Evolutionary conservation across 1,284 basidiomycete genomes (phyloP).

Genomic region (Wallemia hederae): DNA sequence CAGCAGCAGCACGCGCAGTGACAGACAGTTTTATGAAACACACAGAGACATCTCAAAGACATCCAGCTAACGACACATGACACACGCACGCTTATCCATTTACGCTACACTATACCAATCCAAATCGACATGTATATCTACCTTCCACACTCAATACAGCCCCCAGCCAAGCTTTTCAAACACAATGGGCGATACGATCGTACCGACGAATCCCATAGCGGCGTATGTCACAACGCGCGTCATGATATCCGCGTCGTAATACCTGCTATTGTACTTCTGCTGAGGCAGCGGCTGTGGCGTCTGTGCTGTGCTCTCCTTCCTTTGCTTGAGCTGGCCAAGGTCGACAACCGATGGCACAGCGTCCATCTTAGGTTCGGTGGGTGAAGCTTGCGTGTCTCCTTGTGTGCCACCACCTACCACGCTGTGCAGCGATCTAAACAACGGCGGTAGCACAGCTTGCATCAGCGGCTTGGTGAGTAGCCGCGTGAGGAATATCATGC

Average conservation of each 20-base stretch:
- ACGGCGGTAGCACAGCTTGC: slow-evolving; percentile 43
- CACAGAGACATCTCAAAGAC: no score
- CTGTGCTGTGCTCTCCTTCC: slow-evolving; percentile 3
- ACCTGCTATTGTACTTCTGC: slow-evolving; percentile 21
- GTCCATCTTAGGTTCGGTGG: slow-evolving; percentile 25
- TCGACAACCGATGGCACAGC: slow-evolving; percentile 64
- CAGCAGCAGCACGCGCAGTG: no score
- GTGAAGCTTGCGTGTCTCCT: slow-evolving; percentile 21
- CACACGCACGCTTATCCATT: no score
- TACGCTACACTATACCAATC: no score
- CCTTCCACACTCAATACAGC: background rate
- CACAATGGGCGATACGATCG: slow-evolving; percentile 30
- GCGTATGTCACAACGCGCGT: slow-evolving; percentile 75
- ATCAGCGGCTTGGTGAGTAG: slow-evolving; percentile 46
- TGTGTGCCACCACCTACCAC: slow-evolving; percentile 15
- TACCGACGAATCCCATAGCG: slow-evolving; percentile 44
- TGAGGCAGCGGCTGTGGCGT: slow-evolving; percentile 3
- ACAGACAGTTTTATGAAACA: no score
- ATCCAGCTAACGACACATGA: no score
- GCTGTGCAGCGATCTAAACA: slow-evolving; percentile 39
- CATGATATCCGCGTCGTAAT: slow-evolving; percentile 65
- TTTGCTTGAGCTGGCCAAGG: slow-evolving; percentile 16
- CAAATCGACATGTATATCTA: background rate
- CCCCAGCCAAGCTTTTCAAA: slow-evolving; percentile 17
- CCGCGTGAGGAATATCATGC: slow-evolving; percentile 52